Evolutionary conservation across 371 early-diverging fungal species (phyloP).

Genomic region (Smittium culicis): DNA sequence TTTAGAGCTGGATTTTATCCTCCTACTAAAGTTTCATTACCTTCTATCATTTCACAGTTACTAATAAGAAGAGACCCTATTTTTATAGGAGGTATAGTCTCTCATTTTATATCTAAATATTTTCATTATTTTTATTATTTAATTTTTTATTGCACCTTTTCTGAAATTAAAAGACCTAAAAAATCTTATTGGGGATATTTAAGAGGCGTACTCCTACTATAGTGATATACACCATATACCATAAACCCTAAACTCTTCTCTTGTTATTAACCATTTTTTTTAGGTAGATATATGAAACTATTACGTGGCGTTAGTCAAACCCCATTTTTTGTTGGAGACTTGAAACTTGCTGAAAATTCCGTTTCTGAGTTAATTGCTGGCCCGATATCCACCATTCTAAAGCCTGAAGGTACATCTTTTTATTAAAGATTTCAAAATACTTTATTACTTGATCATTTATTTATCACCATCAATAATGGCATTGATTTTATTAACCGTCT

Average conservation of each 20-base stretch:
- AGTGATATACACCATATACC: neutral
- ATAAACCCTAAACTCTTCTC: neutral
- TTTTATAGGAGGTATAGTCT: neutral
- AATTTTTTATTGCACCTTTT: neutral
- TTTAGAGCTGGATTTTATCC: conserved; percentile 3
- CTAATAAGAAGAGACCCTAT: neutral
- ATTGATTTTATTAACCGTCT: too few species aligned
- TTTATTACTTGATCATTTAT: neutral
- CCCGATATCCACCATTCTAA: conserved; percentile 38
- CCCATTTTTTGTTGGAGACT: conserved; percentile 63
- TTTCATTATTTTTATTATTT: neutral
- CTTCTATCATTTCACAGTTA: neutral
- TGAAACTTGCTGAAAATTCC: conserved; percentile 51
- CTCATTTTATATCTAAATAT: neutral
- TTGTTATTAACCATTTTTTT: conserved; percentile 12
- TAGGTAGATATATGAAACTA: conserved; percentile 76
- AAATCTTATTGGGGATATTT: too few species aligned
- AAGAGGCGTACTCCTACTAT: too few species aligned
- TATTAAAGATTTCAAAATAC: neutral
- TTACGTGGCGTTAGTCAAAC: conserved; percentile 75
- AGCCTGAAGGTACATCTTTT: conserved; percentile 33
- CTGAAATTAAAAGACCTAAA: too few species aligned
- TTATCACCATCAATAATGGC: too few species aligned
- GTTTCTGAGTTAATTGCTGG: conserved; percentile 69
- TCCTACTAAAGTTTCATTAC: neutral